Base-by-base conservation (phyloP, 2,329 filamentous ascomycete genomes). In the Botryotinia calthae region DNA sequence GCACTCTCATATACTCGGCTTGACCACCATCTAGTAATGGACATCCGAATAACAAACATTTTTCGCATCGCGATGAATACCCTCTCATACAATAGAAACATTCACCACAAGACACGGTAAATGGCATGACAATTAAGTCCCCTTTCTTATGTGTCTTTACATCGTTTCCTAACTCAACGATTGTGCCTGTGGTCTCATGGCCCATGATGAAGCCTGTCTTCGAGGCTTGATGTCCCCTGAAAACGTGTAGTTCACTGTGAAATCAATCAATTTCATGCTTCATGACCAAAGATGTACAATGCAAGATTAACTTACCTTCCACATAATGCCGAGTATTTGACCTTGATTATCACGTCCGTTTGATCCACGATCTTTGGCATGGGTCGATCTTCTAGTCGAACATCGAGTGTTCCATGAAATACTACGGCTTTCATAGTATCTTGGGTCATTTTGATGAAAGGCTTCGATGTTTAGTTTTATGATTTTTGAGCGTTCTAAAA, bases 81-180 rank as follows among this genome's bases (percentile, higher is more conserved):
- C 91, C 91, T 73, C 89, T 87, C 70, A 87, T 87, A 84, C 95
- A 98, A 84, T 97, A 98, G 83, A 96, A 98, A 82, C 95, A 98
- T 89, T 84, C 74, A 1, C 76, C 76, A 67, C 93, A 96, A 14
- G 91, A 94, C 44, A 87, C 86, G 22, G 94, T 97, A 82, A 98
- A 97, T 0, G 95, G 93, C 34, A 91, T 88, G 22, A 98, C 93
- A 44, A 97, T 86, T 75, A 88, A 88, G 81, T 97, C 94, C 14
- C 94, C 94, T 63, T 91, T 84, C 75, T 89, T 84, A 76, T 97
- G 85, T 0, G 85, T 88, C 78, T 88, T 90, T 68, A 97, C 93
- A 2, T 84, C 86, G 16, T 86, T 84, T 0, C 94, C 95, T 59
- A 87, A 83, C 75, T 92, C 88, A 40, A 90, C 86, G 18, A 97